Evolutionary conservation across 305 asterid species (phyloP), one percentile per base, ranked within the genome.

Genomic region (Fraxinus nigra): DNA sequence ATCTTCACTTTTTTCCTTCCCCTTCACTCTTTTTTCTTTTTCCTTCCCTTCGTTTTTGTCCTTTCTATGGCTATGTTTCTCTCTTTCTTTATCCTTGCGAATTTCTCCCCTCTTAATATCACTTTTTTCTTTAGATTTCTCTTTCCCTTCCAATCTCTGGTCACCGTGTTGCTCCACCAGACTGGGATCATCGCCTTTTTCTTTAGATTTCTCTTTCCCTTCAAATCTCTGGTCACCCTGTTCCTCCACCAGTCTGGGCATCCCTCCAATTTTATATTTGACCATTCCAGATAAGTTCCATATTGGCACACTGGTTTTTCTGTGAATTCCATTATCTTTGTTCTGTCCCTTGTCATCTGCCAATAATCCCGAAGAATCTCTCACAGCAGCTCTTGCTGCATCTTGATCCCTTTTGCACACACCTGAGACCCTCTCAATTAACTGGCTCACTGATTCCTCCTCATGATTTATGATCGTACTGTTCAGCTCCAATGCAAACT

Each of bases 401-500:
- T 78, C 86, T 79, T 86, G 86, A 83, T 86, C 86, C 82, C 84
- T 85, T 75, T 79, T 84, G 65, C 72, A 81, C 84, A 77, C 80
- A 20, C 78, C 79, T 65, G 88, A 88, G 82, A 83, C 79, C 79
- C 81, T 79, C 82, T 87, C 91, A n/a, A 87, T 88, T 70, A 83
- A 85, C 78, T 90, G 89, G 86, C 84, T 87, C 83, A 84, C 87
- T 13, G 78, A 69, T 73, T 86, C 85, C 78, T 82, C 86, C 75
- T 84, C 87, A 72, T 86, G 92, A 80, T 86, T 90, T 80, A 82
- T 89, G 82, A 82, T 87, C 86, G 93, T 87, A 88, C 88, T 84
- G 77, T 81, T 91, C 85, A 86, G 77, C 79, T 91, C 93, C 87
- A 80, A 90, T 77, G 87, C 88, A 83, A 86, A 88, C 82, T 87